phyloP scores from a whole-genome alignment of 2,329 filamentous ascomycete genomes.

The Aurifilum marmelostoma region DNA sequence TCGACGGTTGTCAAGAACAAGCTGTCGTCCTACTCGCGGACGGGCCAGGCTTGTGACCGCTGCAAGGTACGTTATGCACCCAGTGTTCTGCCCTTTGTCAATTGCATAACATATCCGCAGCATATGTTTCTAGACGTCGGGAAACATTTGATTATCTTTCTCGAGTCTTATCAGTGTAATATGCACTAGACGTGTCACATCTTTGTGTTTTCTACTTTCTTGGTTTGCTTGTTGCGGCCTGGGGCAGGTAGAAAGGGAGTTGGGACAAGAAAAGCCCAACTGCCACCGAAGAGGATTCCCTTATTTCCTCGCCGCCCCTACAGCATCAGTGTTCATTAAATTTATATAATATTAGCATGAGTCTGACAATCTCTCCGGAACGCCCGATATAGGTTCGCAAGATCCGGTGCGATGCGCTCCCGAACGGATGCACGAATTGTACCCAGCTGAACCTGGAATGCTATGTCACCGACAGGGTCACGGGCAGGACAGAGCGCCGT shows the following conservation, averaged over 20 bases:
- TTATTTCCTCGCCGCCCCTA: background rate
- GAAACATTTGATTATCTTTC: background rate
- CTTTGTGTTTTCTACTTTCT: background rate
- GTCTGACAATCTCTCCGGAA: background rate
- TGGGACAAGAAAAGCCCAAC: background rate
- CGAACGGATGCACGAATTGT: slow-evolving; percentile 83
- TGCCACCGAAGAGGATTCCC: too few relatives aligned
- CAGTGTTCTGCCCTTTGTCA: too few relatives aligned
- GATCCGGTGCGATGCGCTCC: slow-evolving; percentile 81
- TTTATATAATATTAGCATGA: background rate
- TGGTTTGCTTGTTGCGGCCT: background rate
- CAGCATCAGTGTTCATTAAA: background rate
- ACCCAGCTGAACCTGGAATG: slow-evolving; percentile 76
- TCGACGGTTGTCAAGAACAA: slow-evolving; percentile 60
- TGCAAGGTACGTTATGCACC: slow-evolving; percentile 69
- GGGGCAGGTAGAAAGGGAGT: background rate
- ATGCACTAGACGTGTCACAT: background rate
- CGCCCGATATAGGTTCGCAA: slow-evolving; percentile 67
- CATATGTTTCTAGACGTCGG: too few relatives aligned
- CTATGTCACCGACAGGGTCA: slow-evolving; percentile 85
- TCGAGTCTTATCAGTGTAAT: background rate
- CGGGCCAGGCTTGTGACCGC: slow-evolving; percentile 84
- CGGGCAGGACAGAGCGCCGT: slow-evolving; percentile 75
- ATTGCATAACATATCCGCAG: too few relatives aligned
- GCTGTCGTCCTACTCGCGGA: slow-evolving; percentile 61